phyloP scores from a whole-genome alignment of 441 rosid species.

The Corymbia calophylla region DNA sequence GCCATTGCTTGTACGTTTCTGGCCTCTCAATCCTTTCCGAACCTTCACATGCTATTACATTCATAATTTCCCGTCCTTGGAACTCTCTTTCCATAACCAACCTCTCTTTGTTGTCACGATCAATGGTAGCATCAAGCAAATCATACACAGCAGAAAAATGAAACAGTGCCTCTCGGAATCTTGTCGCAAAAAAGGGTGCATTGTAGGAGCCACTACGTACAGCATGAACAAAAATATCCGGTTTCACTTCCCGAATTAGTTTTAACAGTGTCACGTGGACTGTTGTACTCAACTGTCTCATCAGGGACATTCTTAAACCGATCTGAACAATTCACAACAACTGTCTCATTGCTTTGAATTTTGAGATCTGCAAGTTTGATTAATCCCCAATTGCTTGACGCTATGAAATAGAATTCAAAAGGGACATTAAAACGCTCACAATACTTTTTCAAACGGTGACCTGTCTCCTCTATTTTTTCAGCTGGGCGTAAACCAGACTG shows the following conservation, averaged over 20 bases:
- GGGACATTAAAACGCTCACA: neutral
- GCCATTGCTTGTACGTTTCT: neutral
- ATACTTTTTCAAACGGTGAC: neutral
- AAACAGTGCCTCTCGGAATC: neutral
- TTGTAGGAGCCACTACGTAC: neutral
- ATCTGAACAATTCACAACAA: neutral
- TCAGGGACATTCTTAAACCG: neutral
- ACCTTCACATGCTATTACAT: neutral
- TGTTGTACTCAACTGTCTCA: neutral
- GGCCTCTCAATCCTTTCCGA: neutral
- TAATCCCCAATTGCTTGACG: neutral
- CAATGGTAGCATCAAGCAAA: neutral
- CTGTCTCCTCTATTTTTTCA: neutral
- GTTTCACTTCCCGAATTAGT: neutral
- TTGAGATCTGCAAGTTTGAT: neutral
- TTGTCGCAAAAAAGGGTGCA: neutral
- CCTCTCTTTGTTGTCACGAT: neutral
- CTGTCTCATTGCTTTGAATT: neutral
- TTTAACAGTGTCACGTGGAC: neutral
- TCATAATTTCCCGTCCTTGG: neutral
- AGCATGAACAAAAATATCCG: neutral
- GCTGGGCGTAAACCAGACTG: neutral
- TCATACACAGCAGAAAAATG: neutral
- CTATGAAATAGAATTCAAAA: neutral
- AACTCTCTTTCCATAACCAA: neutral